phyloP scores from a whole-genome alignment of 331 rosid species.

The Erythrophleum ivorense region DNA sequence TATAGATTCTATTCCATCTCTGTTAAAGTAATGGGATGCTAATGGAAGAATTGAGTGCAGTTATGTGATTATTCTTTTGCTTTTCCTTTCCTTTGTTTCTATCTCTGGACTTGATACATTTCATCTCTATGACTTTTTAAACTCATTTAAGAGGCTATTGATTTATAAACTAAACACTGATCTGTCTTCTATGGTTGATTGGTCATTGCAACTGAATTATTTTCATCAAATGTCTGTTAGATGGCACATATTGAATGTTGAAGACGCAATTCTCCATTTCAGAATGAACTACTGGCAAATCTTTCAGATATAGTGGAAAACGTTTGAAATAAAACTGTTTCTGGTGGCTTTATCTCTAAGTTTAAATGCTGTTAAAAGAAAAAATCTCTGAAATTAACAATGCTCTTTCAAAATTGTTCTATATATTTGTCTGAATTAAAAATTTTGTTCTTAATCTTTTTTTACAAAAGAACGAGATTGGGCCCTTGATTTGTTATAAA shows the following conservation, averaged over 20 bases:
- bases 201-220: slow-evolving; percentile 9
- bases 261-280: slow-evolving; percentile 21
- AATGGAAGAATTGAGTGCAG: slow-evolving; percentile 1
- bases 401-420: not conserved
- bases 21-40: slow-evolving; percentile 22
- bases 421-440: not conserved
- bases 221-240: not conserved
- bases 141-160: slow-evolving; percentile 21
- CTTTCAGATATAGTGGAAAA: not conserved
- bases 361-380: not conserved
- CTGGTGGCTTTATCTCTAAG: not conserved
- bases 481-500: not conserved
- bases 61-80: not conserved
- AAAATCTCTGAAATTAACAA: not conserved
- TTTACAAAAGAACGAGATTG: not conserved
- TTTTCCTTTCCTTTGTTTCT: slow-evolving; percentile 4
- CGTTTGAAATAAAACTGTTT: not conserved
- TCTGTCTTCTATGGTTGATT: slow-evolving; percentile 31
- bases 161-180: slow-evolving; percentile 15
- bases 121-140: not conserved
- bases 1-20: slow-evolving; percentile 18
- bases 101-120: not conserved
- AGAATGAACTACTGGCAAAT: slow-evolving; percentile 6
- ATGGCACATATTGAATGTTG: not conserved
- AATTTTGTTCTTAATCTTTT: not conserved